These are phyloP conservation scores for Aquilaria sinensis DNA, from an alignment of 345 rosid species.

Conservation along the genomic window DNA sequence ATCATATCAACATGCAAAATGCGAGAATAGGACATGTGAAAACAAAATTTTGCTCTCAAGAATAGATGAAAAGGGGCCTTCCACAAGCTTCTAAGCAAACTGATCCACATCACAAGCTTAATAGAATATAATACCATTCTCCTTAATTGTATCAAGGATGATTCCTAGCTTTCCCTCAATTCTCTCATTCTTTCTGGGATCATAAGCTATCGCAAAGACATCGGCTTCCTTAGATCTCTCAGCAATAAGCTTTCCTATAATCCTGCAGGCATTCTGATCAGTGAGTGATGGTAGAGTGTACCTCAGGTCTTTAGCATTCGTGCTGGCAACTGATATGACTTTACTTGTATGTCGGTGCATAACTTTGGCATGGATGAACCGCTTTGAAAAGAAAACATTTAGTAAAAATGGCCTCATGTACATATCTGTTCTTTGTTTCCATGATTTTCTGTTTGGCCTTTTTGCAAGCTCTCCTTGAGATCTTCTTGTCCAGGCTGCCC, in stretches of 20 bases:
- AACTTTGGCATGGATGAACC: constrained; percentile 79
- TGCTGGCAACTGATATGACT: constrained; percentile 83
- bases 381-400: constrained; percentile 82
- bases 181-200: constrained; percentile 63
- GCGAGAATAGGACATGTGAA: no score
- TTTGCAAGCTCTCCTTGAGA: constrained; percentile 70
- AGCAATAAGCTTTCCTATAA: constrained; percentile 75
- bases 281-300: constrained; percentile 70
- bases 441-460: constrained; percentile 70
- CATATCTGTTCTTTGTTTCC: constrained; percentile 97
- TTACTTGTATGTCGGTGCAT: constrained; percentile 90
- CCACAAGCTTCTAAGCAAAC: no score
- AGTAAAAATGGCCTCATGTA: constrained; percentile 88
- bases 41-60: no score
- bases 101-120: background rate
- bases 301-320: constrained; percentile 79
- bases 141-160: constrained; percentile 75
- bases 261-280: constrained; percentile 61
- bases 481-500: constrained; percentile 88
- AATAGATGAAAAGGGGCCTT: no score
- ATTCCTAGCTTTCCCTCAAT: constrained; percentile 88
- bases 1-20: no score
- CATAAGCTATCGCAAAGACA: constrained; percentile 70
- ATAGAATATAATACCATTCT: constrained; percentile 55
- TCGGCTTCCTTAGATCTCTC: constrained; percentile 91